These are phyloP conservation scores for Penicillium egyptiacum DNA, from an alignment of 495 filamentous ascomycete species.

Conservation along the genomic window DNA sequence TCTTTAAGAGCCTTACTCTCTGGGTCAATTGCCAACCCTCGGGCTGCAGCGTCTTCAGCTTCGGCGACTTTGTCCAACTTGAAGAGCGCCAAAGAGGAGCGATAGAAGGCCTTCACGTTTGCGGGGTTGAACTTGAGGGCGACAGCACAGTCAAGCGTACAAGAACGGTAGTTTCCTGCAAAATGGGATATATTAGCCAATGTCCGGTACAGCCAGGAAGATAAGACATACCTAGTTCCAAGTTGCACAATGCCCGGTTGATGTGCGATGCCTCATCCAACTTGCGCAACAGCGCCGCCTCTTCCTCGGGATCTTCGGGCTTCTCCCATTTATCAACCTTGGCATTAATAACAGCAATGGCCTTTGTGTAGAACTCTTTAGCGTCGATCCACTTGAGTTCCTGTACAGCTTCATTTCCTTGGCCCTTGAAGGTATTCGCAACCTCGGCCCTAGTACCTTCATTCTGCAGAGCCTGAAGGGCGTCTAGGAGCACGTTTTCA, in stretches of 20 bases:
- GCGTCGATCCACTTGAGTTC: slow-evolving; percentile 77
- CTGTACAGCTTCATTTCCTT: slow-evolving; percentile 84
- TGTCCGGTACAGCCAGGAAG: background rate
- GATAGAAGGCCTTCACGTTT: slow-evolving; percentile 89
- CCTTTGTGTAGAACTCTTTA: slow-evolving; percentile 88
- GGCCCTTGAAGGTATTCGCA: slow-evolving; percentile 74
- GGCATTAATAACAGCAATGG: slow-evolving; percentile 62
- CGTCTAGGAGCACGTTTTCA: slow-evolving; percentile 77
- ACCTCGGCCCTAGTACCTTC: slow-evolving; percentile 87
- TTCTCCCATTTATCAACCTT: slow-evolving; percentile 56
- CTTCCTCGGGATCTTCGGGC: slow-evolving; percentile 48
- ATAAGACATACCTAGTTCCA: slow-evolving; percentile 61
- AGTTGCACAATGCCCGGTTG: slow-evolving; percentile 85
- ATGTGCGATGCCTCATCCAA: slow-evolving; percentile 74
- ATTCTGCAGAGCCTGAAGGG: slow-evolving; percentile 84
- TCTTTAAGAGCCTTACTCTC: slow-evolving; percentile 57
- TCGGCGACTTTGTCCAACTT: slow-evolving; percentile 70
- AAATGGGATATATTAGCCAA: slow-evolving; percentile 11
- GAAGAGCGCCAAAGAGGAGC: slow-evolving; percentile 72
- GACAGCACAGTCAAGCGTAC: slow-evolving; percentile 77
- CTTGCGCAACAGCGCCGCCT: slow-evolving; percentile 55
- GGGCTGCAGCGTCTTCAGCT: slow-evolving; percentile 70
- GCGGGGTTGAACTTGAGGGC: slow-evolving; percentile 71
- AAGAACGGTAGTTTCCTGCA: slow-evolving; percentile 77
- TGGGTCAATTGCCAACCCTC: slow-evolving; percentile 69